Percentiles rank a stretch among this genome's conserved stretches.
These are phyloP conservation scores for Millerago galiae DNA, from an alignment of 805 yeast genomes.

Conservation along the genomic window DNA sequence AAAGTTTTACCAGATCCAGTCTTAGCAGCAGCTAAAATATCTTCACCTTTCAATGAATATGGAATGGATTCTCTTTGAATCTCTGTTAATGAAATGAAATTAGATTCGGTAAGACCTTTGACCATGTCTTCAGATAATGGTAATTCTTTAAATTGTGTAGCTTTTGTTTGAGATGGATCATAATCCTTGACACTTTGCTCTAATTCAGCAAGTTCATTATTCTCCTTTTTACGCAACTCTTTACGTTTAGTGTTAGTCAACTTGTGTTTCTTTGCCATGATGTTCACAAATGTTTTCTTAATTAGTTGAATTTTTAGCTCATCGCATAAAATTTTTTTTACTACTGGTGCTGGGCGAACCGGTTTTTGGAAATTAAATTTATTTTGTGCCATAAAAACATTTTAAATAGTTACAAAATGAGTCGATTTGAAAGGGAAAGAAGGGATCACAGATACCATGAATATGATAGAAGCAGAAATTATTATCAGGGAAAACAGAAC, in stretches of 20 bases:
- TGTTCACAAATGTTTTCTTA: not conserved
- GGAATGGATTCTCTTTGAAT: constrained; percentile 81
- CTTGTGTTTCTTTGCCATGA: constrained; percentile 32
- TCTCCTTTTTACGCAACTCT: constrained; percentile 30
- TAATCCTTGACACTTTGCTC: constrained; percentile 46
- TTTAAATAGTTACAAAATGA: not conserved
- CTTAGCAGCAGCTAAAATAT: constrained; percentile 92
- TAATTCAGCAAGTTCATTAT: constrained; percentile 34
- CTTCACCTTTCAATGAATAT: constrained; percentile 70
- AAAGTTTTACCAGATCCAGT: constrained; percentile 97
- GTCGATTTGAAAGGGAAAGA: not conserved
- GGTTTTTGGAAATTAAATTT: not conserved
- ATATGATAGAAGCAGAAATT: not conserved
- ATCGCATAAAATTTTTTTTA: constrained; percentile 5
- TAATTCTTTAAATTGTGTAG: constrained; percentile 63
- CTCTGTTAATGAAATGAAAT: constrained; percentile 75
- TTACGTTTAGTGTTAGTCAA: constrained; percentile 31
- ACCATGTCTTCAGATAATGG: constrained; percentile 63
- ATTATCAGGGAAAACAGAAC: not conserved
- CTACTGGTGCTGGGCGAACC: constrained; percentile 3
- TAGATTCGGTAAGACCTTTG: constrained; percentile 71
- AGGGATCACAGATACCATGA: not conserved
- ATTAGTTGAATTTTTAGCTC: not conserved
- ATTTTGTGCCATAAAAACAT: not conserved
- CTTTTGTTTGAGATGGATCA: constrained; percentile 35